Conservation (phyloP, 805 yeast genomes). For the Scheffersomyces stipitis region DNA sequence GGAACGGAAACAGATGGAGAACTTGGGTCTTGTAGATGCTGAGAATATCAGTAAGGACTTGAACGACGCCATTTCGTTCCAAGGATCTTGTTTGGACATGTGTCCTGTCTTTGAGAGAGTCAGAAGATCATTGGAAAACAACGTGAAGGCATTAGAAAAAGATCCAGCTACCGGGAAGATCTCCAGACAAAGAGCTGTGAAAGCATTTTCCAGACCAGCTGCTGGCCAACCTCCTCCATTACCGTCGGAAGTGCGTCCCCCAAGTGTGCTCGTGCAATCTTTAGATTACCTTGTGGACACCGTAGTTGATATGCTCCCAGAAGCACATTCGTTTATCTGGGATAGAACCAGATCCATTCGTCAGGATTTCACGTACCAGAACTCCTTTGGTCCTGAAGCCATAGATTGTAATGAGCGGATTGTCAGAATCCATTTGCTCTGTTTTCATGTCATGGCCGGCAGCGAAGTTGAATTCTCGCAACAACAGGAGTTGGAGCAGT, state of each 20-base stretch:
- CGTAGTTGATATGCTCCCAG: constrained; percentile 68
- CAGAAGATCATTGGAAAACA: constrained; percentile 82
- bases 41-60: constrained; percentile 79
- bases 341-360: constrained; percentile 95
- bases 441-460: constrained; percentile 84
- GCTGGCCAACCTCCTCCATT: constrained; percentile 98
- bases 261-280: constrained; percentile 65
- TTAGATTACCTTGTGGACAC: constrained; percentile 69
- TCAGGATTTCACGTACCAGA: constrained; percentile 95
- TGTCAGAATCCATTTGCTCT: constrained; percentile 81
- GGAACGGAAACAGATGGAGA: constrained; percentile 80
- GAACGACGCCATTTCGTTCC: constrained; percentile 83
- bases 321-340: constrained; percentile 90
- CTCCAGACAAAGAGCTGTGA: constrained; percentile 63
- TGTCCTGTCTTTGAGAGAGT: constrained; percentile 93
- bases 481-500: constrained; percentile 94
- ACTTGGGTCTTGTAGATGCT: constrained; percentile 78
- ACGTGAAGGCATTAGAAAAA: constrained; percentile 75
- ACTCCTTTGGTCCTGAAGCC: constrained; percentile 90
- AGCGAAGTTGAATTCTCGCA: constrained; percentile 71
- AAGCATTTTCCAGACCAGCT: constrained; percentile 94
- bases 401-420: constrained; percentile 89
- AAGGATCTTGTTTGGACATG: constrained; percentile 91
- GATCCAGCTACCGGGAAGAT: constrained; percentile 57
- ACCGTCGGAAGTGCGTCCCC: constrained; percentile 97